Base-by-base conservation (phyloP, 2,329 filamentous ascomycete species). In the Penicillium sp. region DNA sequence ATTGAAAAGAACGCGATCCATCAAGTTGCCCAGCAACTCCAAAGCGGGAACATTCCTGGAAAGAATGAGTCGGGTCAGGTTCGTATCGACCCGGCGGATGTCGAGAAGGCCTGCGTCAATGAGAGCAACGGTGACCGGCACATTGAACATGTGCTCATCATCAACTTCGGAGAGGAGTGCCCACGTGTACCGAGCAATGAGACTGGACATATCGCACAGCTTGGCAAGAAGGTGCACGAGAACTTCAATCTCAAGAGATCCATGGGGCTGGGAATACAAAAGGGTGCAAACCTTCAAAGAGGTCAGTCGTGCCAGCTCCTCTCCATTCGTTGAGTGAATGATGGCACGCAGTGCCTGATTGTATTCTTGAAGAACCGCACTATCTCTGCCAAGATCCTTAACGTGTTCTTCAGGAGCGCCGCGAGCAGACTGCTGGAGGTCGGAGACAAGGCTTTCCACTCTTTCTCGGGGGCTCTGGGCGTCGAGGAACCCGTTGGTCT, bases 1-100 rank as follows among this genome's bases (percentile, higher is more conserved):
- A 57, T 81, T 87, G 43, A 95, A 78, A 8, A 96, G 73, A 0
- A 90, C 80, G 38, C 88, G 80, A 57, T 93, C 85, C 55, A 95
- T 75, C 38, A 96, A 75, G 38, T 83, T 82, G 45, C 84, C 82
- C n/a, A 97, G 76, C 64, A 95, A 86, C 49, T 88, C 82, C 3
- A 96, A 72, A 2, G 86, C 87, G 21, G 79, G 78, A 7, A 82
- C 77, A 54, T 89, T 87, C 51, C 82, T 82, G 49, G 84, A 77
- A 48, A 81, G 75, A 19, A 97, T 76, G 2, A 85, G 82, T 64
- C 85, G 84, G 7, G 87, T 81, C 57, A 90, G 78, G 45, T 86
- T 83, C 21, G 80, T 75, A 61, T 90, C 87, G 43, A 90, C 79
- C 45, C 77, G 77, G 49, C 78, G 76, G 52, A 83, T 72, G 53